Percentiles rank a stretch among this genome's conserved stretches.
Conservation (phyloP, 129 eudicot species). For the Pittosporum tobira region DNA sequence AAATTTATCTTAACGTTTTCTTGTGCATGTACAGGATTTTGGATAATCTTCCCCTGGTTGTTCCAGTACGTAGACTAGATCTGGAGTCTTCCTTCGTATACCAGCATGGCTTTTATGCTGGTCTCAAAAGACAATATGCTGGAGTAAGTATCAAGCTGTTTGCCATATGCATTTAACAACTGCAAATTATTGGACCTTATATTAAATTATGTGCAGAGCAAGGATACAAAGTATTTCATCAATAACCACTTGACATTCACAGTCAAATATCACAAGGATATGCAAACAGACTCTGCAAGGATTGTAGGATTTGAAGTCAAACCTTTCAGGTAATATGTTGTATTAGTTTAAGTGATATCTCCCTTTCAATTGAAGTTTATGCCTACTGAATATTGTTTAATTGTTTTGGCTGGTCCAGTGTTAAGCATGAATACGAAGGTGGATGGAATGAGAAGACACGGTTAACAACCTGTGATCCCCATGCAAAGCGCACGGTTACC, state of each 20-base stretch:
- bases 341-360: background rate
- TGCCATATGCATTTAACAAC: background rate
- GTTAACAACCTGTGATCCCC: conserved; percentile 60
- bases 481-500: conserved; percentile 49
- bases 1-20: background rate
- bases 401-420: conserved; percentile 30
- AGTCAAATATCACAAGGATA: conserved; percentile 60
- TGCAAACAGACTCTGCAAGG: conserved; percentile 51
- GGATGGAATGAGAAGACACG: conserved; percentile 40
- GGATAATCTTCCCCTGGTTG: conserved; percentile 71
- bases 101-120: conserved; percentile 53
- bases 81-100: conserved; percentile 35
- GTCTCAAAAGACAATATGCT: conserved; percentile 52
- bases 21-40: conserved; percentile 46
- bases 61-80: conserved; percentile 42
- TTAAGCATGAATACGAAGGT: conserved; percentile 57
- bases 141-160: conserved; percentile 43
- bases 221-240: conserved; percentile 63
- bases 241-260: conserved; percentile 57
- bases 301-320: conserved; percentile 72
- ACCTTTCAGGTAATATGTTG: conserved; percentile 43
- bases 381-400: background rate
- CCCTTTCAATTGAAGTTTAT: background rate
- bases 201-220: conserved; percentile 35
- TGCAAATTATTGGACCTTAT: background rate